Base-by-base conservation (phyloP, 2,329 filamentous ascomycete genomes). In the Fusarium setosum region DNA sequence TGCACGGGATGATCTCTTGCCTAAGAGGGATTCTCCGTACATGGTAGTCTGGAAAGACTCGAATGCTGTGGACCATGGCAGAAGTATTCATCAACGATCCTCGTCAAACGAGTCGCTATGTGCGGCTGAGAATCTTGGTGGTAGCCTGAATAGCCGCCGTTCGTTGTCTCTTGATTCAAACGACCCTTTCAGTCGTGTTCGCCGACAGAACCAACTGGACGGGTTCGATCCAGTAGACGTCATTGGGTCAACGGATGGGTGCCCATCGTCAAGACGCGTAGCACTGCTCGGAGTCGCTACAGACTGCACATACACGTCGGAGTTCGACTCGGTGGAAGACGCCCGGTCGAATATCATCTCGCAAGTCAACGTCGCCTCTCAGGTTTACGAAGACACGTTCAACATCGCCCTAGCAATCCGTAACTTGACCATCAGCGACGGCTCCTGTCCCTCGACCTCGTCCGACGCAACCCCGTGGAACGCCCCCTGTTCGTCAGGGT, bases 211-310 rank as follows among this genome's bases (percentile, higher is more conserved):
- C n/a, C 48, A n/a, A 8, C 7, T 44, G 38, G 49, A 42, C 26
- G 52, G 45, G 18, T 47, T 48, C 1, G 47, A 70, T 7, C 59
- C 63, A 0, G 47, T 20, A 4, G 42, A 65, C 4, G 48, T 54
- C 12, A 94, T 97, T 72, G 94, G 94, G 32, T 89, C 86, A 54
- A 92, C 90, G 1, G 73, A 79, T 6, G 94, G 94, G 47, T 97
- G 94, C 73, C 93, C 93, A 7, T 88, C 84, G 1, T 92, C 92
- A 5, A 87, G 92, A 62, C 92, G 90, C 75, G 92, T 97, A 26
- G 94, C 94, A 1, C 83, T 97, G 38, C 86, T 97, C n/a, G 94
- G 94, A n/a, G 86, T 97, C 20, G 93, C 93, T 5, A 93, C 92
- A 1, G 94, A 97, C 76, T 97, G 94, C 80, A 90, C 88, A 6